Percentiles rank a stretch among this genome's conserved stretches.
Evolutionary conservation across 2,329 filamentous ascomycete genomes (phyloP).

Genomic region (Seiridium unicorne): DNA sequence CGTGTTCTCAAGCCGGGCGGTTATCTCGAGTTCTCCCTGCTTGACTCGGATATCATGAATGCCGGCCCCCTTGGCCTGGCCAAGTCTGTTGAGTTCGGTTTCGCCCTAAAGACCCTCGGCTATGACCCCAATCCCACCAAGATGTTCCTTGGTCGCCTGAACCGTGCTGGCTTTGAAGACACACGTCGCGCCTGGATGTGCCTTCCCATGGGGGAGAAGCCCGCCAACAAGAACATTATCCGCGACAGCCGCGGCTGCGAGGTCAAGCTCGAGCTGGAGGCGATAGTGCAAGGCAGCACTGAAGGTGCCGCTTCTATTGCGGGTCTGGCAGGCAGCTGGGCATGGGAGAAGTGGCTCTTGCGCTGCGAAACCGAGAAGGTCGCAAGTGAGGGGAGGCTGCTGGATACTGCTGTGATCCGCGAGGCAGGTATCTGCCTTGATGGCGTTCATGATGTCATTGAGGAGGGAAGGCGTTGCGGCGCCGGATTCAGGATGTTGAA

Average conservation of each 20-base stretch:
- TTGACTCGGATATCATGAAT: slow-evolving; percentile 88
- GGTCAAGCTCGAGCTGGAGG: slow-evolving; percentile 55
- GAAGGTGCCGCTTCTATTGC: slow-evolving; percentile 72
- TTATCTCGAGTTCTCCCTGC: slow-evolving; percentile 84
- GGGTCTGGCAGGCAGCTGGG: slow-evolving; percentile 81
- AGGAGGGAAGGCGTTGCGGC: slow-evolving; percentile 60
- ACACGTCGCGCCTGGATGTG: slow-evolving; percentile 86
- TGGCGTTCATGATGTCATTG: slow-evolving; percentile 58
- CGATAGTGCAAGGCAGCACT: slow-evolving; percentile 65
- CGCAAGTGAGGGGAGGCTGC: slow-evolving; percentile 62
- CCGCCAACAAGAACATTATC: slow-evolving; percentile 26
- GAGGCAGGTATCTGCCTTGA: slow-evolving; percentile 60
- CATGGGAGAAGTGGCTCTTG: slow-evolving; percentile 95
- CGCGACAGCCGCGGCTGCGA: slow-evolving; percentile 34
- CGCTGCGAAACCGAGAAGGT: slow-evolving; percentile 80
- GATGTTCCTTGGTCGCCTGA: slow-evolving; percentile 72
- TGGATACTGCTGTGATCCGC: slow-evolving; percentile 50
- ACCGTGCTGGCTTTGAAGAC: slow-evolving; percentile 73
- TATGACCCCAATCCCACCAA: slow-evolving; percentile 87
- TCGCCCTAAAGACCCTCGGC: slow-evolving; percentile 82
- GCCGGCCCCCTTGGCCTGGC: slow-evolving; percentile 77
- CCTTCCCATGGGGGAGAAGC: slow-evolving; percentile 71
- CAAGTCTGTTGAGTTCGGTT: slow-evolving; percentile 87
- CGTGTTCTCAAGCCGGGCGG: slow-evolving; percentile 91
- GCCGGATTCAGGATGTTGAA: slow-evolving; percentile 61